Evolutionary conservation across 192 early-diverging fungal genomes (phyloP), one percentile per base, ranked within the genome.

Genomic region (Entrophospora sp.): DNA sequence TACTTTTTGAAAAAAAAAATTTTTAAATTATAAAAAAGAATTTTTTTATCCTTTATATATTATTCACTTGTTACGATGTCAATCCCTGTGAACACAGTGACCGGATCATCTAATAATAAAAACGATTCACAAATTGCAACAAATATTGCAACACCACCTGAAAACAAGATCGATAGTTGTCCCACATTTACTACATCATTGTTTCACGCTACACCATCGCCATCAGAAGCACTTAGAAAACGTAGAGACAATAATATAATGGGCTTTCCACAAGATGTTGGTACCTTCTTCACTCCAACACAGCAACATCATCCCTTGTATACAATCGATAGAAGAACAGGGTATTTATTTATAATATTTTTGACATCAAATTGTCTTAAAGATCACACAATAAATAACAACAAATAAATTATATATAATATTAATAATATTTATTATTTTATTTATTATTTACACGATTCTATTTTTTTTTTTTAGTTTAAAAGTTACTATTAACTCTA

Each of bases 271-370:
- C 71, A 77, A 30, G 76, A 82, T 55, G 75, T 80, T 3, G 81
- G 81, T 14, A 86, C 87, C 6, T 86, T 86, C 58, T 93, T 93
- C 64, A 80, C 75, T 38, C 70, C 76, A 5, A 87, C 85, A 5
- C 77, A 79, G 43, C 89, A 91, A 52, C 52, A 78, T 16, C 69
- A 77, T 46, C 80, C 80, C 13, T 53, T 93, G 1, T 78, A 73
- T 71, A 85, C 78, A 61, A 79, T 83, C 58, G 87, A 89, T 64
- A 74, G 75, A 64, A 68, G 79, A 4, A 74, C 63, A 46, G 73
- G 76, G 81, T 80, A 46, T 18, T 18, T 46, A n/a, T 3, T n/a
- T n/a, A 20, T 46, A 46, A 22, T 20, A 20, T 18, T 8, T 3
- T 22, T 46, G 18, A 18, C 8, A 0, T 22, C 18, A 18, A 3